Base-by-base conservation (phyloP, 2,329 filamentous ascomycete species). In the Fusarium longipes region DNA sequence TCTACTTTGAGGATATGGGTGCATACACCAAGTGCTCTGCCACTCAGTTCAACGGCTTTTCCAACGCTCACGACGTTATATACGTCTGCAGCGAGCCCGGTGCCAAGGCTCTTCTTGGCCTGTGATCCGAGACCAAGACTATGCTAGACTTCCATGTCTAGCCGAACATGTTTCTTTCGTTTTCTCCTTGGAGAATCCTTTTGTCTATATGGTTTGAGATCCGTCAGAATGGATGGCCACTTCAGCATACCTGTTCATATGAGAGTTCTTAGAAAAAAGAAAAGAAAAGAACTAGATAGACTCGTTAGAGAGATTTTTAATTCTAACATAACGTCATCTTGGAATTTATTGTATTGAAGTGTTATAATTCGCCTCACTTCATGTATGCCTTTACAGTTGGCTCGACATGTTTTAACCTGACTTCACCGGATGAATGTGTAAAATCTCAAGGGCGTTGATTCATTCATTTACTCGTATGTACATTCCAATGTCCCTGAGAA, bases 1-100 rank as follows among this genome's bases (percentile, higher is more conserved):
- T 99, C 54, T 99, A 97, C 83, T 99, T 99, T 80, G 93, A 97
- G 82, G 89, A 97, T 65, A 99, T 99, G 96, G 96, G 96, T 55
- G 95, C 96, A 24, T 99, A 99, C 81, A 98, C 96, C 73, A 97
- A 94, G 85, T 98, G 95, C 85, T 97, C 93, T 62, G 95, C 96
- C 67, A 99, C 96, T 57, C 90, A 91, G 76, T 99, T 99, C 89
- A 99, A 99, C 73, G 96, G 96, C 67, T 99, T 98, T 81, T 92
- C 90, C 54, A 93, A 98, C 80, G 86, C 89, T 72, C 96, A 99
- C 79, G 92, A 97, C 74, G 91, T 96, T 67, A 89, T 98, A 69
- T 98, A 98, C 77, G 91, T 98, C 72, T 97, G 91, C 78, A 97
- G 93, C 80, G 96, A 99, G 87, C 87, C 91, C 20, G 95, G 93